phyloP scores from a whole-genome alignment of 2,329 filamentous ascomycete genomes.

The Cladophialophora yegresii region DNA sequence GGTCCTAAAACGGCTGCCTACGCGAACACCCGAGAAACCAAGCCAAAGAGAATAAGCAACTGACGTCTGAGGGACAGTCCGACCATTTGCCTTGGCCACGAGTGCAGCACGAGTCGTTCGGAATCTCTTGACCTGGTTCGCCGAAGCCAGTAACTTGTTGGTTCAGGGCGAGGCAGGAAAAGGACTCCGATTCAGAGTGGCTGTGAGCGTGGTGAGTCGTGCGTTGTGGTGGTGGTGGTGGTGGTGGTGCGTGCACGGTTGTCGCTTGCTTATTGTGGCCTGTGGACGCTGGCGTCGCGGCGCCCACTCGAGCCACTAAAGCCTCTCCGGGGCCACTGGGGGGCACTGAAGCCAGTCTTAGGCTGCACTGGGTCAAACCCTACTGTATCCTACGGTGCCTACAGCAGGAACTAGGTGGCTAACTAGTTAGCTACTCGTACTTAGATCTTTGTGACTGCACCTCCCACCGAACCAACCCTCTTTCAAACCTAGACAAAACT shows the following conservation, averaged over 20 bases:
- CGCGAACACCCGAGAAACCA: conserved; percentile 14
- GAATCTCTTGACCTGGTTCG: background rate
- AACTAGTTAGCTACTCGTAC: background rate
- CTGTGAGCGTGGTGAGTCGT: background rate
- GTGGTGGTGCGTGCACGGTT: background rate
- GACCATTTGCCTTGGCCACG: background rate
- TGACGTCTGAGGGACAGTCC: conserved; percentile 3
- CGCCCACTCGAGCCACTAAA: background rate
- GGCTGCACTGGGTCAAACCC: background rate
- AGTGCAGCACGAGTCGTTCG: background rate
- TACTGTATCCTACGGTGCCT: conserved; percentile 2
- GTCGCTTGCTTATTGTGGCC: background rate
- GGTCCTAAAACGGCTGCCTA: background rate
- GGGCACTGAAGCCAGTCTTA: background rate
- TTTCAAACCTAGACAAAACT: background rate
- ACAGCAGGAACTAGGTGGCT: background rate
- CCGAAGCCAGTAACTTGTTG: background rate
- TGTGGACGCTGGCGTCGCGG: background rate
- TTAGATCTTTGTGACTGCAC: background rate
- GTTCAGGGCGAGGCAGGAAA: background rate
- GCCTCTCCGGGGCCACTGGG: background rate
- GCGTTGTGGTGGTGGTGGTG: background rate
- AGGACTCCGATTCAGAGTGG: background rate
- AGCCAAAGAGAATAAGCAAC: conserved; percentile 16
- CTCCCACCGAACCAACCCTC: background rate